These are phyloP conservation scores for Hyaloscypha variabilis DNA, from an alignment of 495 filamentous ascomycete species.

Conservation along the genomic window DNA sequence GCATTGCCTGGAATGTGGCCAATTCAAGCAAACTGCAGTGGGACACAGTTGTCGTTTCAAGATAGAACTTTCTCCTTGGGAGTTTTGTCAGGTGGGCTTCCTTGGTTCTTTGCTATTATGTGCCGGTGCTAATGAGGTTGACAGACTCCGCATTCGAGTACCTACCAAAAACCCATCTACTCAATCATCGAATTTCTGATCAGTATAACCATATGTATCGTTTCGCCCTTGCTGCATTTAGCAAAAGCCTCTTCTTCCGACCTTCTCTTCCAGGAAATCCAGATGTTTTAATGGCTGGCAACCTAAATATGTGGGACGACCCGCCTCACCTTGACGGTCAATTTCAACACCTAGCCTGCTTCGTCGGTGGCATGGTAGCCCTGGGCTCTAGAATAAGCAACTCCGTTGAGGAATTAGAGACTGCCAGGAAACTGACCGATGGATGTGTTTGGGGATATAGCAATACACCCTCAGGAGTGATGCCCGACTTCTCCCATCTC, in stretches of 20 bases:
- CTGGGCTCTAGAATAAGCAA: conserved; percentile 77
- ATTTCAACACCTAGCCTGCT: conserved; percentile 66
- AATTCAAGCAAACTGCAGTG: conserved; percentile 27
- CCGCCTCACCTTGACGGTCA: conserved; percentile 35
- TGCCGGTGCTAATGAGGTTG: neutral
- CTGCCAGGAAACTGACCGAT: conserved; percentile 78
- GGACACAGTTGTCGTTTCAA: neutral
- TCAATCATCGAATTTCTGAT: conserved; percentile 53
- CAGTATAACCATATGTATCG: conserved; percentile 21
- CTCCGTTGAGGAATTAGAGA: conserved; percentile 67
- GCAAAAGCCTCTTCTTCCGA: conserved; percentile 70
- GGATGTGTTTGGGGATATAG: conserved; percentile 91
- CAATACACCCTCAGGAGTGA: conserved; percentile 75
- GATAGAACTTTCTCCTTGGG: conserved; percentile 59
- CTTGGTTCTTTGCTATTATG: neutral
- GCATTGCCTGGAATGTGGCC: conserved; percentile 85
- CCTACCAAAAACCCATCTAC: conserved; percentile 74
- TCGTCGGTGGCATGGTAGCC: conserved; percentile 88
- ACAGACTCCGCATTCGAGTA: conserved; percentile 94
- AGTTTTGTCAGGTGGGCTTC: conserved; percentile 4
- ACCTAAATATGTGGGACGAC: conserved; percentile 38
- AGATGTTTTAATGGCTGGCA: conserved; percentile 73
- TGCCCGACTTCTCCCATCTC: conserved; percentile 68
- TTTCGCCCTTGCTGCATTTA: neutral
- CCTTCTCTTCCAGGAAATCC: conserved; percentile 75